Percentiles rank a stretch among this genome's conserved stretches.
phyloP scores from a whole-genome alignment of 2,329 filamentous ascomycete genomes.

The Sarocladiaceae sp. region DNA sequence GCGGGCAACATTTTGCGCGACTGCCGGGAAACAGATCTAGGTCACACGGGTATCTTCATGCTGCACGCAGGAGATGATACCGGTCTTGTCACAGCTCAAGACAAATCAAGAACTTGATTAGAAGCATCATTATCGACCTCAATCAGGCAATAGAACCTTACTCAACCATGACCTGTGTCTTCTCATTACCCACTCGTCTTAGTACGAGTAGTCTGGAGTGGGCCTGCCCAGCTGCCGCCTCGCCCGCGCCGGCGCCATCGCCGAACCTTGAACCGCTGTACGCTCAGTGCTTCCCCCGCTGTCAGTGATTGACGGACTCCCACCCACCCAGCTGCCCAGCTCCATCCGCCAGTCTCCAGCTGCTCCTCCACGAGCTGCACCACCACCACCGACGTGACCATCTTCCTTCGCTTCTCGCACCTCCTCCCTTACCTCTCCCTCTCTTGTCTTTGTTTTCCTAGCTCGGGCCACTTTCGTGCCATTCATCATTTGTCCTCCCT shows the following conservation, averaged over 20 bases:
- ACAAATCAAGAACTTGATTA: neutral
- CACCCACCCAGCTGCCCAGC: neutral
- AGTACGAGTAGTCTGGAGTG: neutral
- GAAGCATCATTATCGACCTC: constrained; percentile 14
- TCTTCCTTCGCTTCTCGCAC: constrained; percentile 2
- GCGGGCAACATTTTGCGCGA: neutral
- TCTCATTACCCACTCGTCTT: neutral
- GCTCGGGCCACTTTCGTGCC: constrained; percentile 12
- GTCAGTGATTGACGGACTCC: neutral
- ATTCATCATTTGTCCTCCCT: constrained; percentile 13
- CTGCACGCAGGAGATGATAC: neutral
- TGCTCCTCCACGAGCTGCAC: neutral
- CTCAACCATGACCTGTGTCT: too few relatives aligned
- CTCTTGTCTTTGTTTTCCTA: constrained; percentile 12
- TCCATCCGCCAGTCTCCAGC: neutral
- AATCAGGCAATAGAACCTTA: neutral
- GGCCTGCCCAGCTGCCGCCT: constrained; percentile 10
- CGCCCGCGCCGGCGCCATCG: constrained; percentile 11
- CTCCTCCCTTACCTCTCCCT: neutral
- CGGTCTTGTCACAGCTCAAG: neutral
- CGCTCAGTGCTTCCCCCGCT: constrained; percentile 10
- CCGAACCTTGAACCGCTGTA: neutral
- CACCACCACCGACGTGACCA: neutral
- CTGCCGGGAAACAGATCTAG: neutral
- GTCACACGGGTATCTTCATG: neutral